Conservation (phyloP, 2,329 filamentous ascomycete genomes). For the Aureobasidium namibiae region DNA sequence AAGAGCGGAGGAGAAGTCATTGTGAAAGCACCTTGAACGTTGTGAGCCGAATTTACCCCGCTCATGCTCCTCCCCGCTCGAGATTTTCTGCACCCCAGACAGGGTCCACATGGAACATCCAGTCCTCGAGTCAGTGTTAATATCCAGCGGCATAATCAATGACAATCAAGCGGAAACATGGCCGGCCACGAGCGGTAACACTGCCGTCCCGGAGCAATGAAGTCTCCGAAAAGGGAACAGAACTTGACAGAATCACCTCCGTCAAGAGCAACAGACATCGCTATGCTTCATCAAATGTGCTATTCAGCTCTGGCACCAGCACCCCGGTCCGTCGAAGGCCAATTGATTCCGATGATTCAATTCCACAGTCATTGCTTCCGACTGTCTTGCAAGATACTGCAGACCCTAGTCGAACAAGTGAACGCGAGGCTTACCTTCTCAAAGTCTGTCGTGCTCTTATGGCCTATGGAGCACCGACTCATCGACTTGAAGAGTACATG, state of each 20-base stretch:
- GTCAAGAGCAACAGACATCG: neutral
- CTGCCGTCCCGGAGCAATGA: neutral
- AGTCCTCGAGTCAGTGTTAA: neutral
- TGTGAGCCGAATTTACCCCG: neutral
- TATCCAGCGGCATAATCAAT: neutral
- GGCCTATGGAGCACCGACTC: neutral
- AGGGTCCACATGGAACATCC: no score
- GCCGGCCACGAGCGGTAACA: neutral
- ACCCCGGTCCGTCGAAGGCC: neutral
- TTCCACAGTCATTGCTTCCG: neutral
- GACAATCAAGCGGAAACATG: neutral
- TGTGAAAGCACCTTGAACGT: no score
- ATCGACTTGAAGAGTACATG: conserved; percentile 67
- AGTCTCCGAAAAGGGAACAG: neutral
- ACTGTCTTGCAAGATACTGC: neutral
- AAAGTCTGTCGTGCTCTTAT: neutral
- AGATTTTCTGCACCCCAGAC: neutral
- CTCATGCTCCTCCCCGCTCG: neutral
- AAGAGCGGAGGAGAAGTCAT: no score
- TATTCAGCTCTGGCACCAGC: neutral
- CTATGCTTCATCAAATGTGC: neutral
- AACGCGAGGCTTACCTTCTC: neutral
- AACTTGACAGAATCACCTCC: neutral
- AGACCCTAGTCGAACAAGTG: neutral
- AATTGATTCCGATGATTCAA: neutral